These are phyloP conservation scores for Globisporangium heterothallicum DNA, from an alignment of 352 stramenopile species.

Conservation along the genomic window DNA sequence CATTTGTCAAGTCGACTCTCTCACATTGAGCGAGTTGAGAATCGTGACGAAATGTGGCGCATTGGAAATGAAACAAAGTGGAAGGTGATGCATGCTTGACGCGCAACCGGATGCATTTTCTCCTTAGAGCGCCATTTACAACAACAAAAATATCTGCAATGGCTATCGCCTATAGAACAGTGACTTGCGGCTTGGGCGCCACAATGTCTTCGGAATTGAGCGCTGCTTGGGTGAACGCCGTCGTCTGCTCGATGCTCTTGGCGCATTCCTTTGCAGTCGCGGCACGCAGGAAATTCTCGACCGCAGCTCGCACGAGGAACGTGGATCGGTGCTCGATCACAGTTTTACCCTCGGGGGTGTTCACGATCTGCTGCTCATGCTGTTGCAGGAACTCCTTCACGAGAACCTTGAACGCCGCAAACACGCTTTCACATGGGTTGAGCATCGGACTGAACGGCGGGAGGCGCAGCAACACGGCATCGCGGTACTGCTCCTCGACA, in stretches of 20 bases:
- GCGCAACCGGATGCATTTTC: no score
- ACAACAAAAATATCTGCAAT: background rate
- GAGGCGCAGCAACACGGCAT: conserved; percentile 9
- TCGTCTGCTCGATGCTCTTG: conserved; percentile 7
- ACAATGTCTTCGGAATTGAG: background rate
- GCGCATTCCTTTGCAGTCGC: conserved; percentile 6
- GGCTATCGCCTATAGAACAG: no score
- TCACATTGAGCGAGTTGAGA: no score
- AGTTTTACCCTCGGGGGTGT: conserved; percentile 4
- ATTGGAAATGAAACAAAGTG: no score
- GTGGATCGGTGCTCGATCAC: conserved; percentile 15
- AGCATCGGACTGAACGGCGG: conserved; percentile 1
- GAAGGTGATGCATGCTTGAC: no score
- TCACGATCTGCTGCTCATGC: conserved; percentile 2
- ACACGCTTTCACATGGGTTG: conserved; percentile 11
- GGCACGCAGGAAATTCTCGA: conserved; percentile 5
- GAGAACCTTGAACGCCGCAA: conserved; percentile 3
- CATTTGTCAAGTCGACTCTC: no score
- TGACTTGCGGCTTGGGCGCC: no score
- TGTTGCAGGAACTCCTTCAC: conserved; percentile 11
- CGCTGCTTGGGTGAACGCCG: background rate
- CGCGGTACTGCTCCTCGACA: background rate
- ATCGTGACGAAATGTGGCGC: no score
- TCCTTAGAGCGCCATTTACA: background rate
- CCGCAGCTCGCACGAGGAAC: conserved; percentile 11